Evolutionary conservation across 2,329 filamentous ascomycete species (phyloP).

Genomic region (Talaromyces sp.): DNA sequence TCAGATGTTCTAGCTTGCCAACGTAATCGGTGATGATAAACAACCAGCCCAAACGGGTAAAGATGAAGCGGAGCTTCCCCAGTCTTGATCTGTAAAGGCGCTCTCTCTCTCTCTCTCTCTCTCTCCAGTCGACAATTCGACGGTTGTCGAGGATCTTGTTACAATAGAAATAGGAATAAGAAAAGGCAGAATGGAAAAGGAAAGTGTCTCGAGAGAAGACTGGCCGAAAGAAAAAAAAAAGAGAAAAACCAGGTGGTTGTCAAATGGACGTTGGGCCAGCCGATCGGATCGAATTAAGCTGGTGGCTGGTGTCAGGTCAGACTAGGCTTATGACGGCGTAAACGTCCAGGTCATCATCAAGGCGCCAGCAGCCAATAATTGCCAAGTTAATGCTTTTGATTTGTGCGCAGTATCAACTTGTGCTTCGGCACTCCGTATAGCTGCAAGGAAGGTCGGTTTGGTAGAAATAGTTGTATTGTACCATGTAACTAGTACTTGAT

Average conservation of each 20-base stretch:
- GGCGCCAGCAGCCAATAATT: neutral
- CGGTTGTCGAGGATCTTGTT: neutral
- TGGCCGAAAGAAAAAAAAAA: constrained; percentile 20
- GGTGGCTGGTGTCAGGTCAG: constrained; percentile 16
- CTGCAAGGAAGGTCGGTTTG: constrained; percentile 4
- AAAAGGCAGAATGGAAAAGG: neutral
- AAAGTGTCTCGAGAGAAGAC: no score
- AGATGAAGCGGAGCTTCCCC: constrained; percentile 16
- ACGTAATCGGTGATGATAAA: neutral
- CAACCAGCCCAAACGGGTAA: constrained; percentile 18
- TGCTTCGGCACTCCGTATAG: neutral
- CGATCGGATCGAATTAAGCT: constrained; percentile 15
- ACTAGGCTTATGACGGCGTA: neutral
- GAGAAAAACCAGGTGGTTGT: constrained; percentile 27
- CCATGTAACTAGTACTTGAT: no score
- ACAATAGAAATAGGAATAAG: neutral
- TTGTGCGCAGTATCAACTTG: neutral
- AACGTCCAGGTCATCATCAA: neutral
- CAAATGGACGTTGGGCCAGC: constrained; percentile 19
- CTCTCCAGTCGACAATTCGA: neutral
- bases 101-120: no score
- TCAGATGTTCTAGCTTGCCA: neutral
- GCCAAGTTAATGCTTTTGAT: neutral
- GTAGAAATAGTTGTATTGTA: neutral
- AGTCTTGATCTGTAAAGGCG: constrained; percentile 2